Base-by-base conservation (phyloP, 2,329 filamentous ascomycete species). In the Lasiodiplodia hormozganensis region DNA sequence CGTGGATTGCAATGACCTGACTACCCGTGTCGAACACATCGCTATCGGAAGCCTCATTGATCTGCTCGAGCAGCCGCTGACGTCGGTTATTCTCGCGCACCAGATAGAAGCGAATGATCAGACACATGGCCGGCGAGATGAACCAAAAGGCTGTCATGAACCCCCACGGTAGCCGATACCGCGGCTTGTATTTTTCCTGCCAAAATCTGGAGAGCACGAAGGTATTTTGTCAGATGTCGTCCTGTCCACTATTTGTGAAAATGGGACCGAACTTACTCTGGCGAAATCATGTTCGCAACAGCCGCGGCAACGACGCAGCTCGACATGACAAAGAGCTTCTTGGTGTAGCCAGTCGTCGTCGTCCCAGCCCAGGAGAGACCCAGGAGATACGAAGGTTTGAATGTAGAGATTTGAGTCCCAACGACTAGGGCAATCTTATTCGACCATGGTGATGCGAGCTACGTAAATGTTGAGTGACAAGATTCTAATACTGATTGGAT, bases 341-440 rank as follows among this genome's bases (percentile, higher is more conserved):
- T 60, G 4, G 56, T 60, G 21, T 60, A 43, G 21, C 56, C 34
- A 16, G 56, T 60, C 12, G 56, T 60, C 12, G 56, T 60, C 3
- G 56, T 60, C 10, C 56, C 34, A 3, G 56, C 56, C 56, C 34
- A 60, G n/a, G 56, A 60, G 14, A 60, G 56, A 21, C 36, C 56
- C 11, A 60, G 56, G 12, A 60, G 56, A 21, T 60, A 60, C 2
- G 56, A 60, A 16, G 56, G 36, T 11, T 60, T 60, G 23, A 60
- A 60, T 4, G 36, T 60, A 11, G 56, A 60, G 11, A 60, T 60
- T 36, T 60, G 56, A 7, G 56, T 60, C 11, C 56, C 56, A 12
- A 60, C 21, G 8, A 60, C 56, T 36, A 60, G 56, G 12, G 56
- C 56, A 14, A 60, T n/a, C 21, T 60, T 60, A 21, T 60, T 60